A percentile compares a stretch with the other conserved stretches of the same genome.
These are phyloP conservation scores for Aspergillus tanneri DNA, from an alignment of 2,329 filamentous ascomycete genomes.

Conservation along the genomic window DNA sequence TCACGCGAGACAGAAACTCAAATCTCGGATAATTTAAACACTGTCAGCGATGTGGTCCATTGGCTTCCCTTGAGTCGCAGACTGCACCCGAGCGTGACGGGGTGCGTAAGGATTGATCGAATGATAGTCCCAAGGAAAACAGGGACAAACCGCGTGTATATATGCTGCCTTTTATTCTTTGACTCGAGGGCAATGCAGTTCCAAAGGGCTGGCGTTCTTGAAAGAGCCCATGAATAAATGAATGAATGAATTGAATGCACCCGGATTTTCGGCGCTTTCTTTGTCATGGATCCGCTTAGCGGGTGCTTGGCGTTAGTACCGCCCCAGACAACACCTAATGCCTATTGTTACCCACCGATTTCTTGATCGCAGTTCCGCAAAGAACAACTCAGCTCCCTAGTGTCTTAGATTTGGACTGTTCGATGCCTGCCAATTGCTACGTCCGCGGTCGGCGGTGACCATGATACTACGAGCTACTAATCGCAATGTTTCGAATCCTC, in stretches of 20 bases:
- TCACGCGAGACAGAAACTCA: too few species aligned
- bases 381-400: constrained; percentile 19
- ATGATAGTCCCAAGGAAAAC: neutral
- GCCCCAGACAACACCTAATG: neutral
- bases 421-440: constrained; percentile 31
- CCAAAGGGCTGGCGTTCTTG: constrained; percentile 19
- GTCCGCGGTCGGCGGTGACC: constrained; percentile 37
- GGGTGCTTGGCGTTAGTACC: constrained; percentile 21
- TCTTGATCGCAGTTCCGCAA: constrained; percentile 4
- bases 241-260: constrained; percentile 6
- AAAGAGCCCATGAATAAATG: constrained; percentile 6
- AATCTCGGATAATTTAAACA: neutral
- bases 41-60: neutral
- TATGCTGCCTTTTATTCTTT: neutral
- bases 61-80: neutral
- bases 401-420: constrained; percentile 14
- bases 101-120: neutral
- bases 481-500: constrained; percentile 57
- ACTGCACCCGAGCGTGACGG: neutral
- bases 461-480: constrained; percentile 39
- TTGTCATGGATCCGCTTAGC: constrained; percentile 27
- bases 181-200: constrained; percentile 1
- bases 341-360: neutral
- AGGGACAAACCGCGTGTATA: neutral
- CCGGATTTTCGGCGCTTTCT: constrained; percentile 24